These are phyloP conservation scores for Astrephomene gubernaculifera DNA, from an alignment of 139 green algal genomes.

Conservation along the genomic window DNA sequence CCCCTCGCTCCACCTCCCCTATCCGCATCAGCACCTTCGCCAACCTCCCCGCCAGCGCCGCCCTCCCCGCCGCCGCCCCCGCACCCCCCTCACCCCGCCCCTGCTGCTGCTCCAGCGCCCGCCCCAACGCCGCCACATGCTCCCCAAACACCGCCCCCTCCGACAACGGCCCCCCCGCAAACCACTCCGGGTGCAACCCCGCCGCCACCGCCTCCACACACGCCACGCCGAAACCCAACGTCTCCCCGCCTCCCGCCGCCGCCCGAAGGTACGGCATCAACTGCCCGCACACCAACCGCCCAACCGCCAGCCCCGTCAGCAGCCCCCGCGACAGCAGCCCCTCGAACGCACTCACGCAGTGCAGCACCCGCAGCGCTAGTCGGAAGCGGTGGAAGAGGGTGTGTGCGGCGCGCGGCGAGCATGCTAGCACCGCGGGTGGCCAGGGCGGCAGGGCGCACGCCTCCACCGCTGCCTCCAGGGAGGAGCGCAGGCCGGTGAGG, in stretches of 20 bases:
- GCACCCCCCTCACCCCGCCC: background rate
- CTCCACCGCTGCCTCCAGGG: conserved; percentile 58
- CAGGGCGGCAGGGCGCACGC: conserved; percentile 62
- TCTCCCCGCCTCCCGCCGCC: conserved; percentile 22
- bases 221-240: conserved; percentile 56
- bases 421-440: conserved; percentile 64
- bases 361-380: conserved; percentile 68
- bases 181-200: conserved; percentile 62
- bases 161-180: conserved; percentile 12
- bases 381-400: conserved; percentile 71
- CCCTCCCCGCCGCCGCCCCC: background rate
- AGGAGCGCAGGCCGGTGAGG: conserved; percentile 41
- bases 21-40: conserved; percentile 24
- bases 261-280: conserved; percentile 68
- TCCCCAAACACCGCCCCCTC: conserved; percentile 22
- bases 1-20: background rate
- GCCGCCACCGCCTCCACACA: conserved; percentile 54
- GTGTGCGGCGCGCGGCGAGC: conserved; percentile 50
- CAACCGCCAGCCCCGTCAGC: conserved; percentile 62
- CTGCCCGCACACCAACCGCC: conserved; percentile 54
- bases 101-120: conserved; percentile 25
- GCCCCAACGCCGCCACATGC: conserved; percentile 5
- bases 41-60: conserved; percentile 13
- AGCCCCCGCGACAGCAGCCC: conserved; percentile 60
- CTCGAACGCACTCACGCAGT: conserved; percentile 61